Base-by-base conservation (phyloP, 1,139 yeast genomes). In the Tardiomyces depauwii region DNA sequence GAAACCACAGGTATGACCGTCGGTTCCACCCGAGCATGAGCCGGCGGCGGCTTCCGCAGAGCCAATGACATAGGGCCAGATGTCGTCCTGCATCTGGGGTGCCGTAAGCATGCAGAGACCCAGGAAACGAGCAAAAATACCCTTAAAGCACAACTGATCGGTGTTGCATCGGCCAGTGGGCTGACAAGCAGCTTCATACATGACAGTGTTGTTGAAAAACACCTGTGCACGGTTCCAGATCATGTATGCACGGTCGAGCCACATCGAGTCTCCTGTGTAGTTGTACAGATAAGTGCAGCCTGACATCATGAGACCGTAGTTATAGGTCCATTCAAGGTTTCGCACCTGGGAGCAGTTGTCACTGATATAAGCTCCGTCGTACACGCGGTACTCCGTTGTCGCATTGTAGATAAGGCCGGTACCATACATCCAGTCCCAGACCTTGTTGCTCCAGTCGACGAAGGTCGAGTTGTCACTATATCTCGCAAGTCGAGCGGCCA, bases 91-190 rank as follows among this genome's bases (percentile, higher is more conserved):
- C 1, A 87, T 72, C 23, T 73, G 71, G 2, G 96, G 95, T 0
- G 77, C 81, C 65, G 88, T 64, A 30, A 74, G 72, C 1, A 93
- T 82, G 0, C 95, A 83, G 45, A 80, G 70, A 25, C 87, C 89
- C 53, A 88, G 64, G 60, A 83, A 80, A 58, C 96, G 72, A 2
- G 91, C 66, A 55, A 84, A 78, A 54, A 83, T 83, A 2, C 91
- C 94, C 60, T 85, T 82, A 72, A 89, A 89, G 6, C 93, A 78
- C 56, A 96, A 75, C 70, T 89, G 96, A 72, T 89, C 96, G 48
- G 78, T 83, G 66, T 86, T 80, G 71, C 97, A 89, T 19, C 47
- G 47, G 33, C 9, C 23, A 3, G 44, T 10, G 16, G 72, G 70
- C 65, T 83, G 91, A 65, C 97, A 89, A 2, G 95, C 86, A 39